A percentile compares a stretch with the other conserved stretches of the same genome.
phyloP scores from a whole-genome alignment of 1,284 basidiomycete genomes.

The Boletus hoseneyae region DNA sequence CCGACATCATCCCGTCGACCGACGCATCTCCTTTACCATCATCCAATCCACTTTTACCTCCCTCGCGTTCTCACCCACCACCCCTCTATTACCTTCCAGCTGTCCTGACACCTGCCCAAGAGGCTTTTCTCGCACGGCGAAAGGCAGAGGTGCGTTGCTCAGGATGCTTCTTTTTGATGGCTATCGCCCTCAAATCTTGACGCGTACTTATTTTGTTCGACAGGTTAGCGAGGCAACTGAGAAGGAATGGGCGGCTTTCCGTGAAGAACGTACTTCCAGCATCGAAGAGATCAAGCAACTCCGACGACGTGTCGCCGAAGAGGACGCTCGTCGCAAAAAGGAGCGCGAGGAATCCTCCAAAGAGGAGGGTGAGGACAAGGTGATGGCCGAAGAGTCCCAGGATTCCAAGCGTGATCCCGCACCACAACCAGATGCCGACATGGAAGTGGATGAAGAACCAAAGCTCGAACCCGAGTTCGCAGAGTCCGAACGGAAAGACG shows the following conservation, averaged over 20 bases:
- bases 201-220: neutral
- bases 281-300: constrained; percentile 61
- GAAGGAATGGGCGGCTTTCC: constrained; percentile 65
- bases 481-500: constrained; percentile 44
- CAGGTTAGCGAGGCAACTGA: constrained; percentile 63
- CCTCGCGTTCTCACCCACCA: constrained; percentile 63
- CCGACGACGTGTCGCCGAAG: constrained; percentile 61
- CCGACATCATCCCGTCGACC: constrained; percentile 55
- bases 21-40: constrained; percentile 29
- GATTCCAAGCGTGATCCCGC: constrained; percentile 22
- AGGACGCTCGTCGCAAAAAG: constrained; percentile 41
- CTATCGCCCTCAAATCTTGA: neutral
- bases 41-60: constrained; percentile 46
- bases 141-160: constrained; percentile 54
- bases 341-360: constrained; percentile 49
- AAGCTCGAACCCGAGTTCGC: constrained; percentile 37
- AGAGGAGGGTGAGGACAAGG: constrained; percentile 31
- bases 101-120: constrained; percentile 64
- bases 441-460: constrained; percentile 44
- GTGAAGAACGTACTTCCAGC: constrained; percentile 52
- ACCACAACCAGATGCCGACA: constrained; percentile 34
- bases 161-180: neutral
- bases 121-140: constrained; percentile 58
- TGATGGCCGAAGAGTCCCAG: constrained; percentile 19
- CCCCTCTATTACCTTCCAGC: constrained; percentile 75